Evolutionary conservation across 345 rosid species (phyloP).

Genomic region (Eutrema heterophyllum): DNA sequence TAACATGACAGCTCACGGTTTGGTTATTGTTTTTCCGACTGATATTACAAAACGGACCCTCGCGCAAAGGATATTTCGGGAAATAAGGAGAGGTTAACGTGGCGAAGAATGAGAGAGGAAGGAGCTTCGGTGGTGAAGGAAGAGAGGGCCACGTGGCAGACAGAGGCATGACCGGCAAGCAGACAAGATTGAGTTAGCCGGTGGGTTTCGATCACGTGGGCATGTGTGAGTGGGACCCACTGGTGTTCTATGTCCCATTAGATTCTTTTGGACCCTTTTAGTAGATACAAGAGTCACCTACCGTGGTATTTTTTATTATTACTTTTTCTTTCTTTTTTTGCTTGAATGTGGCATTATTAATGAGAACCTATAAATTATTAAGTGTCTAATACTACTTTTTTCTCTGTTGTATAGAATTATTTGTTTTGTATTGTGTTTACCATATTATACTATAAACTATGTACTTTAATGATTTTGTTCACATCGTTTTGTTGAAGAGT

Average conservation of each 20-base stretch:
- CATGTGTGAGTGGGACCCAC: neutral
- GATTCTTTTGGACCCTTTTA: slow-evolving; percentile 27
- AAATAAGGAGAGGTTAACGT: slow-evolving; percentile 14
- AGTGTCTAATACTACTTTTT: neutral
- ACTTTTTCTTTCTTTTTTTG: slow-evolving; percentile 29
- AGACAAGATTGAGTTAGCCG: slow-evolving; percentile 27
- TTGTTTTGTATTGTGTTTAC: neutral
- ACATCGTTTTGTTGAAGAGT: slow-evolving; percentile 2
- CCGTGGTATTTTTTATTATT: neutral
- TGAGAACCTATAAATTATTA: neutral
- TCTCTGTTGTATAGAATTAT: neutral
- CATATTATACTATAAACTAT: neutral
- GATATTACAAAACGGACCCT: neutral
- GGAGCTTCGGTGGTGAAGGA: slow-evolving; percentile 23
- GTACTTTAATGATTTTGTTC: neutral
- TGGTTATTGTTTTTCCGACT: neutral
- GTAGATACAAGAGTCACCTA: slow-evolving; percentile 30
- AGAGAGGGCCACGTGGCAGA: slow-evolving; percentile 27
- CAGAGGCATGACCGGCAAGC: slow-evolving; percentile 18
- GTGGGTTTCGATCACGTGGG: slow-evolving; percentile 18
- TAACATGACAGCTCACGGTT: slow-evolving; percentile 31
- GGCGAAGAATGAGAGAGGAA: slow-evolving; percentile 28
- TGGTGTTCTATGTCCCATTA: neutral
- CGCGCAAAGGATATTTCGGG: neutral
- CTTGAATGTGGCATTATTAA: slow-evolving; percentile 26